Evolutionary conservation across 1,284 basidiomycete species (phyloP), one percentile per base, ranked within the genome.

Genomic region (Cryptococcus amylolentus): DNA sequence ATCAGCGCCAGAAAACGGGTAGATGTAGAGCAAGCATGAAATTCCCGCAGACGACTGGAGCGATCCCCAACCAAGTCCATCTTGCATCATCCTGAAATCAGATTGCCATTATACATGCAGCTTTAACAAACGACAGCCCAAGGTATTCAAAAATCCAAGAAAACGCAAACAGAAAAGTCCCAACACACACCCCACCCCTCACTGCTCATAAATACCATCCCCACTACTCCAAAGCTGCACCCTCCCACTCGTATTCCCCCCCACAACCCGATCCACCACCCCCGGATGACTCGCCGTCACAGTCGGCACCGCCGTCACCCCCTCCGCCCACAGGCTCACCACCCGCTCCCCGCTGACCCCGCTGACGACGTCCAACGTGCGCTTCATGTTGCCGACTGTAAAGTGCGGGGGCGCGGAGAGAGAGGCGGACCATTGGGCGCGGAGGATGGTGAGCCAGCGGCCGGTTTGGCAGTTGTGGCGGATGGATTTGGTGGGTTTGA

Each of bases 401-500:
- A 80, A 77, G 60, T 79, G 76, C 0, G 79, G 78, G 49, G 70
- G 65, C 52, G 71, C 71, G n/a, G 76, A 70, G 52, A 75, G 74
- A 57, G 76, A 76, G 38, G 68, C 49, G 7, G 69, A 71, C 79
- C 79, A 81, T 52, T 78, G 76, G 1, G 80, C 79, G 20, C 79
- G 74, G 39, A 81, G 68, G 51, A 80, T 79, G 14, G 78, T 78
- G 8, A 80, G 68, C 75, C 78, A 79, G 39, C 78, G 66, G 1
- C 79, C 79, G 5, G 78, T 79, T 55, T 81, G 79, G 62, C 76
- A 78, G 65, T 80, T 76, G 67, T 81, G 80, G 16, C 60, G 59
- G 35, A 78, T 62, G 5, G 57, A 50, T 23, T 57, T 64, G 39
- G 61, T 46, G 1, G 73, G 71, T 40, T 69, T 59, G 65, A 77